These are phyloP conservation scores for Fomes fomentarius DNA, from an alignment of 1,284 basidiomycete genomes.

Conservation along the genomic window DNA sequence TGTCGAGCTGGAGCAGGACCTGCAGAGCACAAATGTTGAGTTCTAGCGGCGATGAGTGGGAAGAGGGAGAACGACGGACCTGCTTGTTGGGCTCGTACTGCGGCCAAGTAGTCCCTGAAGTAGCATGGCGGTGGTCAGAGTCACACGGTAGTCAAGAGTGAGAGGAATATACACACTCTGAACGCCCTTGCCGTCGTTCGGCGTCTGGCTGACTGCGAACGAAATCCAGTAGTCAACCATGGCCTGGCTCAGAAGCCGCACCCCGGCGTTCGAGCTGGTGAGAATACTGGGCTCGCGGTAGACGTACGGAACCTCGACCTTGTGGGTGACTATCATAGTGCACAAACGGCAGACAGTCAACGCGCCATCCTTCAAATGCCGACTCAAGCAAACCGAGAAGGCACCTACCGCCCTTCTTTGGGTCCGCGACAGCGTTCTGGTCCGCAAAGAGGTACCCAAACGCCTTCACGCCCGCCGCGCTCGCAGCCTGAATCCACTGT, in stretches of 20 bases:
- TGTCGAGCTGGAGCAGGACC: conserved; percentile 21
- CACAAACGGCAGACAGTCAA: too few relatives aligned
- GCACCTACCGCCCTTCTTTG: conserved; percentile 30
- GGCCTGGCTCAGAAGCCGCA: conserved; percentile 34
- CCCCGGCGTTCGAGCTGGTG: conserved; percentile 28
- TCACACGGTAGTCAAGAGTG: not conserved
- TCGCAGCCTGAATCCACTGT: conserved; percentile 43
- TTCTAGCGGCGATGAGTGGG: not conserved
- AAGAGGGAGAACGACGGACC: not conserved
- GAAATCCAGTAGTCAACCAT: conserved; percentile 61
- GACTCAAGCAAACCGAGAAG: too few relatives aligned
- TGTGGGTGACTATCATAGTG: conserved; percentile 43
- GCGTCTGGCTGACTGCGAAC: conserved; percentile 49
- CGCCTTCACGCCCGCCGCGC: conserved; percentile 42
- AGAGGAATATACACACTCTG: conserved; percentile 32
- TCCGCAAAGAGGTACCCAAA: conserved; percentile 55
- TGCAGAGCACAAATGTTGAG: not conserved
- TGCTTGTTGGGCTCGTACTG: conserved; percentile 14
- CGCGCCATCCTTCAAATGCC: too few relatives aligned
- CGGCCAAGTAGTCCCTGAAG: conserved; percentile 22
- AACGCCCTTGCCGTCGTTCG: conserved; percentile 50
- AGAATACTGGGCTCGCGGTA: conserved; percentile 36
- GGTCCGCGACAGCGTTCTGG: conserved; percentile 33
- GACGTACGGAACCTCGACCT: conserved; percentile 44
- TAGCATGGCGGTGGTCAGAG: not conserved